Conservation (phyloP, 2,329 filamentous ascomycete species). For the Nemania diffusa region DNA sequence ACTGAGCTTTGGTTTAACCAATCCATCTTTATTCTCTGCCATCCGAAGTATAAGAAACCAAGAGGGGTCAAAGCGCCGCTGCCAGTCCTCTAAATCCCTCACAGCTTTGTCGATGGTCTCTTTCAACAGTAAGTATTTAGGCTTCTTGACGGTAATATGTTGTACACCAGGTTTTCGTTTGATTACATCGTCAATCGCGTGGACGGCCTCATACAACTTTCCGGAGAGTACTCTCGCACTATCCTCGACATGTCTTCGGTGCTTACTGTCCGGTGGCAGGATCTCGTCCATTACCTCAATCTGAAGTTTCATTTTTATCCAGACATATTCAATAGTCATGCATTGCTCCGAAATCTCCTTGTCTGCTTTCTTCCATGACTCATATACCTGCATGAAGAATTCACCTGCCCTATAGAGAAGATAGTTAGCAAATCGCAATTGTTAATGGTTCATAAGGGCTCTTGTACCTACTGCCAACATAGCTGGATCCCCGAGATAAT, state of each 20-base stretch:
- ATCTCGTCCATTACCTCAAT: conserved; percentile 10
- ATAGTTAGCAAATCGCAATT: not conserved
- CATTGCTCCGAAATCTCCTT: conserved; percentile 1
- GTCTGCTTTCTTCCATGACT: conserved; percentile 15
- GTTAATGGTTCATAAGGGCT: not conserved
- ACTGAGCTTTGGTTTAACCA: not conserved
- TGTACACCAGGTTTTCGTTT: conserved; percentile 3
- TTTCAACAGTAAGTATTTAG: not conserved
- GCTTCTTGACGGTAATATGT: not conserved
- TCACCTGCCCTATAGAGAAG: conserved; percentile 5
- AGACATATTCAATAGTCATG: conserved; percentile 13
- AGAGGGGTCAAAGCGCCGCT: conserved; percentile 14
- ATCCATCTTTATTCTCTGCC: not conserved
- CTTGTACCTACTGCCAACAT: conserved; percentile 6
- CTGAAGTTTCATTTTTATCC: conserved; percentile 15
- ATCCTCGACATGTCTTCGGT: conserved; percentile 7
- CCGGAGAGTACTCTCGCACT: conserved; percentile 8
- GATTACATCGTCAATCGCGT: conserved; percentile 16
- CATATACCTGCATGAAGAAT: conserved; percentile 2
- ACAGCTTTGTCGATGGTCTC: conserved; percentile 9
- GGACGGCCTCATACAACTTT: conserved; percentile 5
- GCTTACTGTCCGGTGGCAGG: not conserved
- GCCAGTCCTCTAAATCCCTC: conserved; percentile 9
- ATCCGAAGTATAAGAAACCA: conserved; percentile 17
- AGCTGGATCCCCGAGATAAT: conserved; percentile 12